Base-by-base conservation (phyloP, 2,329 filamentous ascomycete species). In the Penicillium sp. region DNA sequence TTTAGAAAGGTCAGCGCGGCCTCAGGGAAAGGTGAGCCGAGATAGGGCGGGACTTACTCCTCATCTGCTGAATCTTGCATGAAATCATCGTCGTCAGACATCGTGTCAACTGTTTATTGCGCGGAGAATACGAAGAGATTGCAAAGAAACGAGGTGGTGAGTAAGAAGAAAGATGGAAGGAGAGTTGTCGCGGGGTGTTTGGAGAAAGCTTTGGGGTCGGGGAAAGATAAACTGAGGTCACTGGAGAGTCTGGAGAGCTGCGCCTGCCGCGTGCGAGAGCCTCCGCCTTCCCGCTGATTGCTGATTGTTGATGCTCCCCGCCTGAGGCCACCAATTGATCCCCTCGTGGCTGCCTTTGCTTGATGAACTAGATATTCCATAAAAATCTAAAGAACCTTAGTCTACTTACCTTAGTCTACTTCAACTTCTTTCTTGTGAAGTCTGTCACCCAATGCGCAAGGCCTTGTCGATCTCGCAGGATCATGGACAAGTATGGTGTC, bases 51-150 rank as follows among this genome's bases (percentile, higher is more conserved):
- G 82, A 67, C 49, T 41, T 82, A 97, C 86, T 93, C 89, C 80
- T 94, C 90, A 75, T 92, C 88, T 62, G 91, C 91, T 4, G 91
- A 95, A 75, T 92, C 91, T 79, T 95, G 90, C 91, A 96, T 96
- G 76, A 96, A 96, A 79, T 96, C 90, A 80, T 92, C 90, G 78
- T 94, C 86, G 79, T 88, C 91, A 41, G 90, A 92, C 90, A 92
- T 92, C 22, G 55, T 68, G 56, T 45, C 22, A 31, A 15, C 25
- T 34, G 22, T 39, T 31, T 12, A 28, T 17, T 37, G 31, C 41
- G 42, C 10, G 34, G 67, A 61, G 57, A 54, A 12, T 11, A 35
- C 35, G 15, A 11, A 51, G 28, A 25, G 22, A 42, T 22, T 37
- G 42, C 41, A 31, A 10, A 31, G 35, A 11, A 28, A 20, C 22